Evolutionary conservation across 345 rosid species (phyloP).

Genomic region (Geranium brycei): DNA sequence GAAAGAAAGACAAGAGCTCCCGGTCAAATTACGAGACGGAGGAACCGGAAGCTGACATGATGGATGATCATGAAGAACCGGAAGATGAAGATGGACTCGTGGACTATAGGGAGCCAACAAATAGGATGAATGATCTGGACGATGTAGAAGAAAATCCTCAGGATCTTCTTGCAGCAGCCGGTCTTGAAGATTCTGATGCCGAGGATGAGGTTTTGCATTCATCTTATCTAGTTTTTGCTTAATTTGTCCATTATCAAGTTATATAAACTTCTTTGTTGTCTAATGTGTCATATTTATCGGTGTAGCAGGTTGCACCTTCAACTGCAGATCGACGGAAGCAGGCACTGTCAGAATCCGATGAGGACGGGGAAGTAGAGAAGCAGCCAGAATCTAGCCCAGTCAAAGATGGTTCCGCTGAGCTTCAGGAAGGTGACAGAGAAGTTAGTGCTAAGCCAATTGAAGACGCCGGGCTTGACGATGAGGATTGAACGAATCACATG

Average conservation of each 20-base stretch:
- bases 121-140: conserved; percentile 36
- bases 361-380: conserved; percentile 40
- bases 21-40: conserved; percentile 59
- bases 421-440: conserved; percentile 46
- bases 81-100: conserved; percentile 58
- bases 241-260: no score
- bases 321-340: conserved; percentile 34
- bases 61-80: conserved; percentile 58
- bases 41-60: conserved; percentile 50
- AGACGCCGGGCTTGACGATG: conserved; percentile 35
- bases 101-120: conserved; percentile 33
- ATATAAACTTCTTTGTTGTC: no score
- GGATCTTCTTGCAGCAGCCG: conserved; percentile 82
- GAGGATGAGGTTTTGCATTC: conserved; percentile 43
- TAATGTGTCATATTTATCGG: conserved; percentile 4
- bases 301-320: conserved; percentile 39
- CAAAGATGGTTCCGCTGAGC: conserved; percentile 33
- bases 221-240: not conserved
- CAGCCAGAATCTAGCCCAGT: conserved; percentile 33
- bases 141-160: conserved; percentile 64
- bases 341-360: conserved; percentile 81
- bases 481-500: conserved; percentile 14
- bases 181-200: conserved; percentile 84
- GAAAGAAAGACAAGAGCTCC: conserved; percentile 76
- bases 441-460: conserved; percentile 16